Evolutionary conservation across 257 asterid species (phyloP), one percentile per base, ranked within the genome.

Genomic region (Petunia secreta): DNA sequence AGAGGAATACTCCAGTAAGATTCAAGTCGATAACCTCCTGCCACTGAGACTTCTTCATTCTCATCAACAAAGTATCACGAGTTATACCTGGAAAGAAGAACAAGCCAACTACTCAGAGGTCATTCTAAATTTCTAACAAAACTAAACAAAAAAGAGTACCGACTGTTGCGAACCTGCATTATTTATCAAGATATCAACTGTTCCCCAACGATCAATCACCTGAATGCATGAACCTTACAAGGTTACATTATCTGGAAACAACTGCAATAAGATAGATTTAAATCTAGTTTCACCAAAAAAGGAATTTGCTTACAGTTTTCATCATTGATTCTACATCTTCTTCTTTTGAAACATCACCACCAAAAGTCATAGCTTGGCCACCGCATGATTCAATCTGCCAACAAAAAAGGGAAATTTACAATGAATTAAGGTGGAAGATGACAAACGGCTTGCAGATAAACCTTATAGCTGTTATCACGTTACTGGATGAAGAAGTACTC

Each of bases 261-360:
- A 50, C n/a, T 57, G 55, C 66, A 54, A 46, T 53, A 80, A 62
- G 5, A 34, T 54, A 62, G 65, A 37, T 48, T 76, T 81, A 55
- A 54, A 71, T 46, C 40, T 16, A 48, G 36, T 25, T 69, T 25
- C 77, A 69, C 77, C 36, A 78, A 77, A 54, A 46, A 9, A 46
- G 60, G 60, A 71, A 44, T 65, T 82, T 53, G 79, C 87, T 85
- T 85, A 92, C 99, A 53, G 97, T 88, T 88, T 91, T 93, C 62
- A 95, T 90, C 99, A 93, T 95, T 55, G 95, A 85, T 57, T 89
- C 91, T 77, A 93, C 99, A 78, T 90, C 98, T 77, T 91, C 96
- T 92, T 95, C 99, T 89, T 95, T 93, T 43, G 97, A 92, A 79
- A 93, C 97, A 88, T 93, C 99, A 84, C 97, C 99, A 80, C 98